Evolutionary conservation across 2,329 filamentous ascomycete genomes (phyloP).

Genomic region (Ophiosphaerella narmari): DNA sequence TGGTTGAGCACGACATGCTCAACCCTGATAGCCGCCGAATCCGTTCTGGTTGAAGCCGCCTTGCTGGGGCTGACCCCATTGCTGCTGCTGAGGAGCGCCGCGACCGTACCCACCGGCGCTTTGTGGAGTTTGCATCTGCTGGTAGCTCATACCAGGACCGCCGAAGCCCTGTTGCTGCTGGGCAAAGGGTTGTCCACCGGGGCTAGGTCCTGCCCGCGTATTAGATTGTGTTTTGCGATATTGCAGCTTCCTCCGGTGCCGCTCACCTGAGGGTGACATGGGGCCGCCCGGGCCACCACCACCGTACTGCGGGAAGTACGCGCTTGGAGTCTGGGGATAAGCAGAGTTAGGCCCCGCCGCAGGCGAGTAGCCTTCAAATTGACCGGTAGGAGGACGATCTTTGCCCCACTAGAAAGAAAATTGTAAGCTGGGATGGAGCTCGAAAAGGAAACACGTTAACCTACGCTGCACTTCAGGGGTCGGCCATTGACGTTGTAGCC

Average conservation of each 20-base stretch:
- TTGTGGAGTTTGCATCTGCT: conserved; percentile 53
- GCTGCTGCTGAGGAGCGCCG: conserved; percentile 62
- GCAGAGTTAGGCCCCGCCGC: conserved; percentile 70
- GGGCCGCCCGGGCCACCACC: conserved; percentile 60
- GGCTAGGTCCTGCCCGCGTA: conserved; percentile 56
- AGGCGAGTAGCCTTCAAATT: conserved; percentile 82
- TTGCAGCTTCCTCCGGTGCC: conserved; percentile 40
- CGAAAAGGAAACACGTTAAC: conserved; percentile 50
- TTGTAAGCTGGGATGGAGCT: conserved; percentile 30
- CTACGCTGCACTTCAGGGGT: conserved; percentile 96
- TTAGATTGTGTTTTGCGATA: conserved; percentile 46
- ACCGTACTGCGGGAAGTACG: conserved; percentile 93
- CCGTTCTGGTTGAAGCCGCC: conserved; percentile 58
- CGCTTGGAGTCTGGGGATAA: conserved; percentile 77
- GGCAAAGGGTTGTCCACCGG: conserved; percentile 66
- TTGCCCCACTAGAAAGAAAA: conserved; percentile 82
- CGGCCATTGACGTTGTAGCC: conserved; percentile 98
- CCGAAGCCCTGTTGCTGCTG: conserved; percentile 64
- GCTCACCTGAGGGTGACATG: conserved; percentile 64
- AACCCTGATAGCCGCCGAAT: conserved; percentile 65
- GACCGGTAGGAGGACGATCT: conserved; percentile 86
- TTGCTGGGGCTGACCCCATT: conserved; percentile 58
- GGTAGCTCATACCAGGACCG: conserved; percentile 58
- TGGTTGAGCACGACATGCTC: conserved; percentile 31
- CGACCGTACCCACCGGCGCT: conserved; percentile 86